A percentile compares a stretch with the other conserved stretches of the same genome.
Evolutionary conservation across 345 rosid species (phyloP).

Genomic region (Luvunga scandens): DNA sequence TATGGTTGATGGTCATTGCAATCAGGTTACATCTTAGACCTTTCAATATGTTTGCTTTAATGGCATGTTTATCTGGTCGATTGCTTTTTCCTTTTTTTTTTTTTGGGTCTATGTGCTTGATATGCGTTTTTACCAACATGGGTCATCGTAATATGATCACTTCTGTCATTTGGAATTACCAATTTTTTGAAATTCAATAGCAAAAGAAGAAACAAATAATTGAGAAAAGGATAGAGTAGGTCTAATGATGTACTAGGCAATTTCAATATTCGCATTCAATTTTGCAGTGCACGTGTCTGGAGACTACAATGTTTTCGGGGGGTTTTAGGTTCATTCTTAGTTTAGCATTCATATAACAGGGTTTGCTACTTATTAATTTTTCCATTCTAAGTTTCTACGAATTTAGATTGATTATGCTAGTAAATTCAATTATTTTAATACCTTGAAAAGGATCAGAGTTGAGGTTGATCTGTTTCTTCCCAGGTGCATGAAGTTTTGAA

Average conservation of each 20-base stretch:
- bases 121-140: not conserved
- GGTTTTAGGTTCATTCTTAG: not conserved
- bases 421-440: conserved; percentile 4
- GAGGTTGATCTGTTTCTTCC: conserved; percentile 6
- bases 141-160: no score
- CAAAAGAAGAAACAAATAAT: not conserved
- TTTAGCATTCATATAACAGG: not conserved
- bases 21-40: conserved; percentile 56
- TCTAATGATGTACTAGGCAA: not conserved
- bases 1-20: conserved; percentile 55
- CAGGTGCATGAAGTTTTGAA: conserved; percentile 93
- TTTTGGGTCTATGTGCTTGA: not conserved
- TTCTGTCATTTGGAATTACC: not conserved
- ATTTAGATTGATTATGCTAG: not conserved
- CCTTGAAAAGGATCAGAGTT: not conserved
- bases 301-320: not conserved
- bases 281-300: not conserved
- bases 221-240: not conserved
- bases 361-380: not conserved
- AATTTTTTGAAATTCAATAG: not conserved
- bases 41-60: not conserved
- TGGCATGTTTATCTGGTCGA: not conserved
- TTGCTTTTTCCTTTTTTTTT: not conserved
- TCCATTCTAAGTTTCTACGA: not conserved
- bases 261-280: not conserved